Base-by-base conservation (phyloP, 2,329 filamentous ascomycete genomes). In the Diaporthe amygdali region DNA sequence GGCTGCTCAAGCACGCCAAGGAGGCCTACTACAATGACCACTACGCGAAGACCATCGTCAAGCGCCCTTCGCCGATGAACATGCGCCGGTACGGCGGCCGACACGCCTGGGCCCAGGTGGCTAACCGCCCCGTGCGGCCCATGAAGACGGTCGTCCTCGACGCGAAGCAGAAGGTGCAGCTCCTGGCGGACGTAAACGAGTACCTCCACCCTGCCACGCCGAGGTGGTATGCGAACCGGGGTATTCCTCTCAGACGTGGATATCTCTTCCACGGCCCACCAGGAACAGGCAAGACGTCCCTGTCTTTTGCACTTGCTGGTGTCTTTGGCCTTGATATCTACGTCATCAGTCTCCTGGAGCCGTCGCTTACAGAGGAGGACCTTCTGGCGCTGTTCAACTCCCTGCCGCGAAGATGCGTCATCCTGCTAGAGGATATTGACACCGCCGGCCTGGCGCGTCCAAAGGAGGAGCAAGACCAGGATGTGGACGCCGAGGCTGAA, bases 231-330 rank as follows among this genome's bases (percentile, higher is more conserved):
- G 89, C 92, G 0, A 90, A 90, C 59, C 86, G 92, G 2, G 93
- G 93, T 0, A 94, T 96, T 37, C 93, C 93, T 0, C 90, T 95
- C 66, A 87, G 94, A 0, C 83, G 94, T 37, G 94, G 94, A 0
- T 96, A 95, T 76, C 86, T 96, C 0, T 94, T 96, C 74, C 87
- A 94, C 75, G 93, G 94, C 0, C 92, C 92, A 0, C 92, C 92
- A 0, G 92, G 93, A 0, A 94, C 91, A 0, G 92, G 93, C 25
- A 95, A 94, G 80, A 93, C 90, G 0, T 90, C 87, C 37, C 85
- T 93, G 17, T 91, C 88, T 0, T 91, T 91, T 76, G 90, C 91
- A 0, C 80, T 93, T 10, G 91, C 91, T 0, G 90, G 90, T 0
- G 84, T 90, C 1, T 92, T 93, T 72, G 88, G 89, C 0, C 85